Conservation (phyloP, 768 basidiomycete species). For the Phanerochaete sordida region DNA sequence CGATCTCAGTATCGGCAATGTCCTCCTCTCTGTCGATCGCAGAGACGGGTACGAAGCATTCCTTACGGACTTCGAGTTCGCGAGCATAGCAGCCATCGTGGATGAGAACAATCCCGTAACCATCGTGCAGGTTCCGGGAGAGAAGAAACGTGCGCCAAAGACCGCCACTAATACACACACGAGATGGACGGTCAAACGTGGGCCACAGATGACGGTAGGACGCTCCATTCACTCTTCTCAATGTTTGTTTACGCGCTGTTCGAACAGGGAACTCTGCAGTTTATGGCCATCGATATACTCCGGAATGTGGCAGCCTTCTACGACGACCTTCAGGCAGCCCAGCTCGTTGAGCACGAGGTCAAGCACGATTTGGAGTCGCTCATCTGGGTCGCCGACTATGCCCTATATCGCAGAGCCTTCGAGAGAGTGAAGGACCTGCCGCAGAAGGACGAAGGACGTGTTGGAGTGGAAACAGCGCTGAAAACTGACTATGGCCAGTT, state of each 20-base stretch:
- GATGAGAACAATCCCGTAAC: no score
- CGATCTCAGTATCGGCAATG: constrained; percentile 32
- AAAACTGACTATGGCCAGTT: no score
- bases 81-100: background rate
- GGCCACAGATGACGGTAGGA: background rate
- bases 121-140: no score
- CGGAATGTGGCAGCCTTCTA: background rate
- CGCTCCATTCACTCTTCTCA: no score
- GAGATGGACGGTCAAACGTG: background rate
- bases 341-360: background rate
- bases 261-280: background rate
- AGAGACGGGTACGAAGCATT: constrained; percentile 20
- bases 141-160: no score
- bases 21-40: constrained; percentile 23
- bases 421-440: no score
- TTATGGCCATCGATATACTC: background rate
- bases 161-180: no score
- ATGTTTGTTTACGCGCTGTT: no score
- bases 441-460: no score
- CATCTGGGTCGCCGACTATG: constrained; percentile 12
- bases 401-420: background rate
- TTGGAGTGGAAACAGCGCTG: no score
- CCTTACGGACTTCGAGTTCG: constrained; percentile 30
- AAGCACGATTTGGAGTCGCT: constrained; percentile 17
- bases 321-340: no score